Evolutionary conservation across 129 eudicot species (phyloP), one percentile per base, ranked within the genome.

Genomic region (Saussurea involucrata): DNA sequence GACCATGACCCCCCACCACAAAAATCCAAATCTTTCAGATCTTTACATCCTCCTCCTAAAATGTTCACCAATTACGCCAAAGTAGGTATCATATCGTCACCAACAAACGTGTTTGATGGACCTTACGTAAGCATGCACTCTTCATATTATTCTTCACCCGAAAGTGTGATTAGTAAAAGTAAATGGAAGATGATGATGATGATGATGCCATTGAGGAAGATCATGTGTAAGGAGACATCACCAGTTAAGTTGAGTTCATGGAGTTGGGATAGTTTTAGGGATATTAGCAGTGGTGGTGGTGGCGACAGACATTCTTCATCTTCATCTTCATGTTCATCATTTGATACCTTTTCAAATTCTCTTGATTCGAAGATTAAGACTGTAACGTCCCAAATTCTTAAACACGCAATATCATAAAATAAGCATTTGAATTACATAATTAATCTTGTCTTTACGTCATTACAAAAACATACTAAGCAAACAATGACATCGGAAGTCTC

Each of bases 31-130:
- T 44, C 79, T 5, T 81, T 65, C 1, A 86, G 88, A 77, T 85
- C 87, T 37, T 68, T 87, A 63, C 83, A 74, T 13, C 80, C 86
- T 25, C 90, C 95, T 24, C 96, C 92, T 1, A 81, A 85, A 63
- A 63, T 75, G 78, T 75, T 74, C 58, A 15, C 21, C 58, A 37
- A 9, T 37, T n/a, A n/a, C n/a, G n/a, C n/a, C n/a, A n/a, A n/a
- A n/a, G 24, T 82, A 66, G 66, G 81, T 1, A 37, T 29, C 36
- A 66, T 65, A 78, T 64, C 87, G 60, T 92, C 97, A 9, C 97
- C 96, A 2, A 84, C 87, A 13, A 92, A 84, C 6, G 96, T 89
- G 55, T 57, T 89, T 21, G 91, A 89, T 49, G 97, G 90, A 42
- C 90, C 91, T 66, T 6, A 69, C 74, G 72, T 29, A 68, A 63